Percentiles rank a stretch among this genome's conserved stretches.
Conservation (phyloP, 169 alveolate species). For the Eimeria zaria region DNA sequence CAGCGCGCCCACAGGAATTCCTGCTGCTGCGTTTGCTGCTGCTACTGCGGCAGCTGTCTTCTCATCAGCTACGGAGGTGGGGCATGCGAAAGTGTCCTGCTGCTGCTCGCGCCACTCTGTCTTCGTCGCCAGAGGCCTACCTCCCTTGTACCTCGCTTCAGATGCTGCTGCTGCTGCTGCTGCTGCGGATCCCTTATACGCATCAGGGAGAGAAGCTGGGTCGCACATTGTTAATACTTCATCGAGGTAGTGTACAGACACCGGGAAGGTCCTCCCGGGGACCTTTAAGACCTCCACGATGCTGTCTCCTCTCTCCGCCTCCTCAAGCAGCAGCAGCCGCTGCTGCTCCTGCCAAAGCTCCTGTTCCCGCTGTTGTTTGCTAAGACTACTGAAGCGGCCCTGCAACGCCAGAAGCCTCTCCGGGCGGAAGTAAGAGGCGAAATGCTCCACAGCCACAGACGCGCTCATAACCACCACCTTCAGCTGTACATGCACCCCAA, state of each 20-base stretch:
- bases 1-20: slow-evolving; percentile 15
- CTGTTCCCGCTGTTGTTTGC: slow-evolving; percentile 75
- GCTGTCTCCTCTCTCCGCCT: slow-evolving; percentile 5
- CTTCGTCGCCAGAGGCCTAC: slow-evolving; percentile 4
- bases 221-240: slow-evolving; percentile 43
- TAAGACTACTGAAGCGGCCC: neutral
- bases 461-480: slow-evolving; percentile 99
- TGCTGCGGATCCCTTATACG: slow-evolving; percentile 49
- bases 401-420: slow-evolving; percentile 92
- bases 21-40: slow-evolving; percentile 57
- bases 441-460: slow-evolving; percentile 97
- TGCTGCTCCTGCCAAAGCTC: slow-evolving; percentile 60
- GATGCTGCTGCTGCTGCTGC: slow-evolving; percentile 53
- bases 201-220: slow-evolving; percentile 26
- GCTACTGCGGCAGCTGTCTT: slow-evolving; percentile 20
- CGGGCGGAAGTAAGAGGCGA: slow-evolving; percentile 89
- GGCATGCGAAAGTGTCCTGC: slow-evolving; percentile 25
- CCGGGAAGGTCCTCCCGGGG: slow-evolving; percentile 99
- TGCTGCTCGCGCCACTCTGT: slow-evolving; percentile 37
- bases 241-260: slow-evolving; percentile 93
- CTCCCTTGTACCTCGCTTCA: slow-evolving; percentile 5
- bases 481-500: slow-evolving; percentile 80
- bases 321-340: slow-evolving; percentile 18
- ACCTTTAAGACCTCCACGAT: slow-evolving; percentile 91
- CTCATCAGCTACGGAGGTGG: neutral